A percentile compares a stretch with the other conserved stretches of the same genome.
Conservation (phyloP, 441 rosid species). For the Caryocar brasiliense region DNA sequence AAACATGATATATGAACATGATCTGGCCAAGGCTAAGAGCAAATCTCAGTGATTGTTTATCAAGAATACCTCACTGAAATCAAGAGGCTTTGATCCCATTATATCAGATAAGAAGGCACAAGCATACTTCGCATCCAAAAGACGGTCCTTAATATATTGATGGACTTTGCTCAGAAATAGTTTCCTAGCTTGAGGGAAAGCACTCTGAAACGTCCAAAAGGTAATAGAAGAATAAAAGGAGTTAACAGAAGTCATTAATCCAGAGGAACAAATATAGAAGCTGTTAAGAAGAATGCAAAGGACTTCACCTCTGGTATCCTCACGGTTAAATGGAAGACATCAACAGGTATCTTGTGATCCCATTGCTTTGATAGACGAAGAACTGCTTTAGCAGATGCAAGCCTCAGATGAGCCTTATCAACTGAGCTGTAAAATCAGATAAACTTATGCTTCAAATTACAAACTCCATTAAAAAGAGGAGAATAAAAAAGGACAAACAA, state of each 20-base stretch:
- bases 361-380: constrained; percentile 85
- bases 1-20: constrained; percentile 3
- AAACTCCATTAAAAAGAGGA: not conserved
- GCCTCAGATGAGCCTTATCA: constrained; percentile 88
- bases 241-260: too few species aligned
- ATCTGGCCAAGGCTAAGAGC: too few species aligned
- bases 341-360: constrained; percentile 86
- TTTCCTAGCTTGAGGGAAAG: constrained; percentile 74
- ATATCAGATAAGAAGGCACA: constrained; percentile 65
- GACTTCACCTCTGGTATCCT: constrained; percentile 62
- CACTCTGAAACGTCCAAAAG: constrained; percentile 39
- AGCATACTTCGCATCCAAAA: constrained; percentile 83
- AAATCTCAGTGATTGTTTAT: too few species aligned
- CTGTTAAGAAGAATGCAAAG: constrained; percentile 2
- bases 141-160: constrained; percentile 84
- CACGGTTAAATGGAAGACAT: constrained; percentile 64
- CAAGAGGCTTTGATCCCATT: constrained; percentile 38
- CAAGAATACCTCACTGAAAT: constrained; percentile 65
- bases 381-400: constrained; percentile 92
- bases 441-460: constrained; percentile 14
- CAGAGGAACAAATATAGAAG: constrained; percentile 8
- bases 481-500: not conserved
- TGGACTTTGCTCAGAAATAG: constrained; percentile 75
- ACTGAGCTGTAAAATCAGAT: constrained; percentile 48
- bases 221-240: not conserved